Evolutionary conservation across 2,329 filamentous ascomycete species (phyloP).

Genomic region (Seiridium cupressi): DNA sequence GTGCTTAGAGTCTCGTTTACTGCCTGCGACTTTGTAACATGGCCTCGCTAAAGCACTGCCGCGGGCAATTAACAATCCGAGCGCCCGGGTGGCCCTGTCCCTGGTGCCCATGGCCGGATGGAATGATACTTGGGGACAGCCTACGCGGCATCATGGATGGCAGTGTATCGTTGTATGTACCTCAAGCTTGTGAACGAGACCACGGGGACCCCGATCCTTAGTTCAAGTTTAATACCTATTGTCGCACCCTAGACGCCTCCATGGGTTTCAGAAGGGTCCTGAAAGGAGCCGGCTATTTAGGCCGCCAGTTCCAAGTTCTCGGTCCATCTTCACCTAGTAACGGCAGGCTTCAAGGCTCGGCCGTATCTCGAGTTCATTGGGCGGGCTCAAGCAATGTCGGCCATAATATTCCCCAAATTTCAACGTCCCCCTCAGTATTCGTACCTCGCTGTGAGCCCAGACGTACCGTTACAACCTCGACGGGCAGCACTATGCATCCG

Average conservation of each 20-base stretch:
- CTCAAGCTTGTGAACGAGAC: neutral
- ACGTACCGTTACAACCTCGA: slow-evolving; percentile 2
- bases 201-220: neutral
- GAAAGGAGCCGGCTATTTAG: neutral
- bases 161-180: neutral
- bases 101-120: too few relatives aligned
- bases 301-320: neutral
- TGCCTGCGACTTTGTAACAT: too few relatives aligned
- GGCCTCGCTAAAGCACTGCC: too few relatives aligned
- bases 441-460: slow-evolving; percentile 1
- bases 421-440: neutral
- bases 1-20: too few relatives aligned
- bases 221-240: neutral
- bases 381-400: neutral
- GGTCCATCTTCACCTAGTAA: neutral
- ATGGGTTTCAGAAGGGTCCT: neutral
- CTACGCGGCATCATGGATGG: too few relatives aligned
- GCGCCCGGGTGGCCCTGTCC: too few relatives aligned
- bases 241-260: too few relatives aligned
- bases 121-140: too few relatives aligned
- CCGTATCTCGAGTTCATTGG: neutral
- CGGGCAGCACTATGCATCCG: neutral
- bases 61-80: too few relatives aligned
- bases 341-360: neutral
- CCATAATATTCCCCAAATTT: neutral